Conservation (phyloP, 148 eudicot genomes). For the Rhododendron williamsianum region DNA sequence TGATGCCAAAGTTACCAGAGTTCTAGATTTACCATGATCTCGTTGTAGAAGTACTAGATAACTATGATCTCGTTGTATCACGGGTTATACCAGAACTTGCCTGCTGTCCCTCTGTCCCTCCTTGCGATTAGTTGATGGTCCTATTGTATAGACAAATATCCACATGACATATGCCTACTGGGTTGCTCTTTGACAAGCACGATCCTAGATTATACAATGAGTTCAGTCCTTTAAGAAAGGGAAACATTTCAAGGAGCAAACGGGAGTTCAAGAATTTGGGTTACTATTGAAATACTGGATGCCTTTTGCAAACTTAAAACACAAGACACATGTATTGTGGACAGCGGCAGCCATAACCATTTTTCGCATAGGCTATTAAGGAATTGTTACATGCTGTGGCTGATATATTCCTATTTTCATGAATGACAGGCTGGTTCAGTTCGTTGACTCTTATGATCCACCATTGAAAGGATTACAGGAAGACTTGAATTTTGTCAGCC, state of each 20-base stretch:
- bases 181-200: not conserved
- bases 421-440: conserved; percentile 78
- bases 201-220: not conserved
- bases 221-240: not conserved
- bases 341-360: not conserved
- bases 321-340: not conserved
- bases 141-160: not conserved
- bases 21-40: not conserved
- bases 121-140: conserved; percentile 4
- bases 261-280: not conserved
- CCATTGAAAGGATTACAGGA: conserved; percentile 94
- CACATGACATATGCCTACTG: not conserved
- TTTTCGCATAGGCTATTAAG: not conserved
- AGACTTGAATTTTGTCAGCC: conserved; percentile 97
- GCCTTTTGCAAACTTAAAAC: conserved; percentile 1
- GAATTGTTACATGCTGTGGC: conserved; percentile 1
- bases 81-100: not conserved
- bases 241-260: not conserved
- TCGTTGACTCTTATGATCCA: conserved; percentile 89
- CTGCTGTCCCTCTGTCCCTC: not conserved
- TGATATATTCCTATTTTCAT: conserved; percentile 17
- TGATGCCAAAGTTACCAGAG: not conserved
- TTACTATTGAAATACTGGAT: not conserved
- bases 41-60: not conserved
- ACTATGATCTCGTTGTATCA: not conserved